Conservation (phyloP, 768 basidiomycete species). For the Trametes meyenii region DNA sequence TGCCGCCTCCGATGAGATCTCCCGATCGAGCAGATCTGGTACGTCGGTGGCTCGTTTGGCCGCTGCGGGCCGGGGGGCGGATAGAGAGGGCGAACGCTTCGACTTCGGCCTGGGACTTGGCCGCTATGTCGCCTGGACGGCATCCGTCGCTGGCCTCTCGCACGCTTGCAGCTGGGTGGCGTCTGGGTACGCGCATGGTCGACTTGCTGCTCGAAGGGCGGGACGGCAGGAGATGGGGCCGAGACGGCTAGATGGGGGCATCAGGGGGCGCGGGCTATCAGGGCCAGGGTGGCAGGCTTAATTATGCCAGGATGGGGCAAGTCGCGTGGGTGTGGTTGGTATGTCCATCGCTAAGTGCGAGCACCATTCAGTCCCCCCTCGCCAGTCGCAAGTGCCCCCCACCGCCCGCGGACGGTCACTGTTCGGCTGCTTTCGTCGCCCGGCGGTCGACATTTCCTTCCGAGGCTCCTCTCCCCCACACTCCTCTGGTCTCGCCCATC, state of each 20-base stretch:
- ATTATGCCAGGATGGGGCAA: slow-evolving; percentile 16
- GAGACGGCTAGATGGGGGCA: not conserved
- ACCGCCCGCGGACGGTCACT: not conserved
- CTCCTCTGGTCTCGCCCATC: not conserved
- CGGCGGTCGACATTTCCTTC: not conserved
- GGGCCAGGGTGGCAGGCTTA: slow-evolving; percentile 2
- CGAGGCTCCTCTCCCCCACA: not conserved
- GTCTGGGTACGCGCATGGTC: too few species aligned
- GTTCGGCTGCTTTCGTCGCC: slow-evolving; percentile 5
- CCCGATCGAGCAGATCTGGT: slow-evolving; percentile 1
- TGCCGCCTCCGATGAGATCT: slow-evolving; percentile 12
- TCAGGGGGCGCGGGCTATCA: not conserved
- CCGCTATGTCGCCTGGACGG: not conserved
- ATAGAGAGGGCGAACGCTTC: not conserved
- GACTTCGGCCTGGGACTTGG: not conserved
- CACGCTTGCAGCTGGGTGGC: too few species aligned
- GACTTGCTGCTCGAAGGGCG: too few species aligned
- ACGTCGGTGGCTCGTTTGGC: too few species aligned
- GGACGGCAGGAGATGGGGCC: not conserved
- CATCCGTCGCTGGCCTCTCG: not conserved
- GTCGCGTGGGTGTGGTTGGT: slow-evolving; percentile 12
- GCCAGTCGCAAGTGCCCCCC: not conserved
- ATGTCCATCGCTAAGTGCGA: slow-evolving; percentile 13
- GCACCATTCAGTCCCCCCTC: not conserved
- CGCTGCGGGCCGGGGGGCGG: too few species aligned